phyloP scores from a whole-genome alignment of 2,329 filamentous ascomycete species.

The Talaromyces sp. region DNA sequence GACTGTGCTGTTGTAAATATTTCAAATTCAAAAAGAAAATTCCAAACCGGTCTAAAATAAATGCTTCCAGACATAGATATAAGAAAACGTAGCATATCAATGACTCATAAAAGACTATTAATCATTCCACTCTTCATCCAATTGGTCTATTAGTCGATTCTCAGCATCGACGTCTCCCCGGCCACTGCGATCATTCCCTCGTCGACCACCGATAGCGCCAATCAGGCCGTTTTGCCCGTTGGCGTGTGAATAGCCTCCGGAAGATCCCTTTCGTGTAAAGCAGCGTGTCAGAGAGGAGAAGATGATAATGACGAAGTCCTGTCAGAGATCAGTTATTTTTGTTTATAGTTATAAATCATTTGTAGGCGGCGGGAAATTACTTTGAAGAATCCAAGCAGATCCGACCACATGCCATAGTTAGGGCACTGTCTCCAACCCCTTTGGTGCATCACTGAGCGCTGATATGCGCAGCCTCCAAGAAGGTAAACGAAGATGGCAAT shows the following conservation, averaged over 20 bases:
- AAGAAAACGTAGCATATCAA: not conserved
- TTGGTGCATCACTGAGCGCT: conserved; percentile 88
- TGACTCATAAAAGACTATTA: conserved; percentile 15
- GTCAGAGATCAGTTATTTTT: conserved; percentile 8
- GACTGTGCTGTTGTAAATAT: not conserved
- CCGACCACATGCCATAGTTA: conserved; percentile 89
- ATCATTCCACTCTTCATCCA: conserved; percentile 97
- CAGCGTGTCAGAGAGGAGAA: conserved; percentile 41
- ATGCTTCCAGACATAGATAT: not conserved
- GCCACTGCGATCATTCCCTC: conserved; percentile 31
- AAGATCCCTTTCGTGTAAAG: conserved; percentile 32
- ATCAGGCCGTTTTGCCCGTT: conserved; percentile 29
- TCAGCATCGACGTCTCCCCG: conserved; percentile 66
- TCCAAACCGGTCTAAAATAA: not conserved
- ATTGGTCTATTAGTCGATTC: conserved; percentile 88
- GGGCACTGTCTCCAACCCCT: conserved; percentile 92
- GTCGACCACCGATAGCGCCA: conserved; percentile 32
- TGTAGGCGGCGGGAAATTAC: conserved; percentile 58
- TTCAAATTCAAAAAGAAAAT: not conserved
- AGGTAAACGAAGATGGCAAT: conserved; percentile 82
- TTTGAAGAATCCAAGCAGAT: conserved; percentile 76
- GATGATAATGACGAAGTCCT: conserved; percentile 47
- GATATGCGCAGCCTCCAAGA: conserved; percentile 89
- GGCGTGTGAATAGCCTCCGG: conserved; percentile 32
- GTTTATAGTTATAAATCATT: too few species aligned